Base-by-base conservation (phyloP, 2,329 filamentous ascomycete species). In the Fusarium tjaetaba region DNA sequence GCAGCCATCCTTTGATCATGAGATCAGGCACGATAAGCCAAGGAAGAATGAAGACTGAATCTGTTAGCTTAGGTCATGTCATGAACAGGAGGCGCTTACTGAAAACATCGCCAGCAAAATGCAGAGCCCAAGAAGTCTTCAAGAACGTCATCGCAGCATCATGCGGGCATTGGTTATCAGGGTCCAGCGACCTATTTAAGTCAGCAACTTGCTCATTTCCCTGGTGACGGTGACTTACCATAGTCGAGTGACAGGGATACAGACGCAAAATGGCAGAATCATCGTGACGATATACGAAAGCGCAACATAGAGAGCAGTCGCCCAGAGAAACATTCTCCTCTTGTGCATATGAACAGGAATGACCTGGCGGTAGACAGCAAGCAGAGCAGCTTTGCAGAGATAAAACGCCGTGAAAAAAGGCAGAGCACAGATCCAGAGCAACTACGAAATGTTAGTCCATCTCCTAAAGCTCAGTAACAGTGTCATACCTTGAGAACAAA, bases 361-460 rank as follows among this genome's bases (percentile, higher is more conserved):
- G 4, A 74, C 58, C 11, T 67, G 62, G 10, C 61, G 42, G 3
- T 72, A 74, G 0, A 74, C 65, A 10, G 61, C 30, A 22, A 74
- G 59, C 1, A 74, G 14, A 7, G 72, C 68, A 5, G 71, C 68
- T 26, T 74, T 74, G 34, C 68, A 70, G 10, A 70, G 34, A 14
- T 74, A 74, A 11, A 72, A 72, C 4, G 71, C 46, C 15, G 52
- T 49, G 3, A 70, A 48, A 18, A 74, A 74, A 3, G 71, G 71
- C 13, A 74, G 34, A n/a, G 43, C 39, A 20, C 51, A 61, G 20
- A 72, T 45, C 71, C 71, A 74, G 14, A 66, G 41, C 10, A 74
- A 1, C 72, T 74, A 14, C 13, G 0, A 2, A 7, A 4, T 13
- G 39, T 59, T 7, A 61, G 20, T 18, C 9, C 11, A 16, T 8